Conservation (phyloP, 2,329 filamentous ascomycete genomes). For the Trichoderma koningii region DNA sequence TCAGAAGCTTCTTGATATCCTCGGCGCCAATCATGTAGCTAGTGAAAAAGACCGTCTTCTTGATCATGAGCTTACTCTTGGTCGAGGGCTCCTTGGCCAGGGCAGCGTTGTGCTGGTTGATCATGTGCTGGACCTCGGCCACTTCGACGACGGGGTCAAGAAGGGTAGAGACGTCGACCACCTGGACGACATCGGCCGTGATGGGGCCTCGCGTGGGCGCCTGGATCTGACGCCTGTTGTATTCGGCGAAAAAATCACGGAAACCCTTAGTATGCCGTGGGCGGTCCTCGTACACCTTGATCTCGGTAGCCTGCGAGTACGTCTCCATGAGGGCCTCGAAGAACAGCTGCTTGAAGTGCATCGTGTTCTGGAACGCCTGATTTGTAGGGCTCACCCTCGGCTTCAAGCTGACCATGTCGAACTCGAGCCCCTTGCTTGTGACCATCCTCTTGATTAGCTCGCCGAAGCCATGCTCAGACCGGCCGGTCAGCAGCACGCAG, state of each 20-base stretch:
- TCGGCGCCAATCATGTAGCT: conserved; percentile 78
- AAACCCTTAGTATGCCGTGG: conserved; percentile 75
- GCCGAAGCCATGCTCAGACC: conserved; percentile 74
- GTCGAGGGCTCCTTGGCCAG: conserved; percentile 38
- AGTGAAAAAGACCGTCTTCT: conserved; percentile 87
- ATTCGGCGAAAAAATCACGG: conserved; percentile 76
- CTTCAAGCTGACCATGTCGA: conserved; percentile 87
- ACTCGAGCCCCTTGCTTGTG: conserved; percentile 74
- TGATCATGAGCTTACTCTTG: conserved; percentile 65
- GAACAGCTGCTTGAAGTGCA: conserved; percentile 89
- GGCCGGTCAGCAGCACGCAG: conserved; percentile 83
- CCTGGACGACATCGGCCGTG: conserved; percentile 78
- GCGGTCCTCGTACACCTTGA: conserved; percentile 72
- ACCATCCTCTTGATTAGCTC: conserved; percentile 81
- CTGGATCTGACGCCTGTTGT: conserved; percentile 63
- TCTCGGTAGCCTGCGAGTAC: conserved; percentile 79
- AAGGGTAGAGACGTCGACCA: conserved; percentile 71
- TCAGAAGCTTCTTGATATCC: conserved; percentile 72
- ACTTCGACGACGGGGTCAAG: conserved; percentile 80
- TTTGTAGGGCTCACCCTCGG: conserved; percentile 78
- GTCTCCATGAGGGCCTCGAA: conserved; percentile 81
- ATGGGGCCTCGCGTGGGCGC: conserved; percentile 64
- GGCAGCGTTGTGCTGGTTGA: conserved; percentile 79
- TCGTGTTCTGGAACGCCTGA: conserved; percentile 77
- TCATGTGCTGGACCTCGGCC: conserved; percentile 82